Evolutionary conservation across 805 yeast genomes (phyloP).

Genomic region (Nakazawaea peltata): DNA sequence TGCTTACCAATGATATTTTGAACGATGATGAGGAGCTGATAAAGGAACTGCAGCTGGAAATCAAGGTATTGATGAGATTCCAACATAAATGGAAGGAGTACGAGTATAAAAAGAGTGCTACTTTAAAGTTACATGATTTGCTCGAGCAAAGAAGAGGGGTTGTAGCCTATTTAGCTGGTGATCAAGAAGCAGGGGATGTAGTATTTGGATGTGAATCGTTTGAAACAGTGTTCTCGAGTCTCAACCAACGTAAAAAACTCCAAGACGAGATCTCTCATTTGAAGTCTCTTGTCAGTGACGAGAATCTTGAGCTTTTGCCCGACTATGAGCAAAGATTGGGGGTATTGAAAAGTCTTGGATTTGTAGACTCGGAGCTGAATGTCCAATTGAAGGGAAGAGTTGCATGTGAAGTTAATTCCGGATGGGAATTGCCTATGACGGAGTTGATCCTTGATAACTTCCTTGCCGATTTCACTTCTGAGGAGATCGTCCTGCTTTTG

Average conservation of each 20-base stretch:
- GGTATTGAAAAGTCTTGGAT: constrained; percentile 72
- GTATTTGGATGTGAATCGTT: constrained; percentile 33
- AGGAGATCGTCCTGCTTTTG: constrained; percentile 90
- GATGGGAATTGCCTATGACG: constrained; percentile 85
- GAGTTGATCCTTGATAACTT: constrained; percentile 88
- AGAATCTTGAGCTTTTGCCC: constrained; percentile 82
- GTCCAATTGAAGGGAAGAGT: constrained; percentile 85
- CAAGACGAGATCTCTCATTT: constrained; percentile 44
- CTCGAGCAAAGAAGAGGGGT: constrained; percentile 26
- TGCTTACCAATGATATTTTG: constrained; percentile 26
- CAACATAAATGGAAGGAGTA: constrained; percentile 37
- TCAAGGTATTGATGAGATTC: constrained; percentile 25
- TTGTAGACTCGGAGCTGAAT: constrained; percentile 68
- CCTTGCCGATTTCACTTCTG: constrained; percentile 87
- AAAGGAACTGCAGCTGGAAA: constrained; percentile 25
- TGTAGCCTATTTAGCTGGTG: neutral
- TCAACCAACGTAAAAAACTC: constrained; percentile 37
- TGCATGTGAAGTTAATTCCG: constrained; percentile 86
- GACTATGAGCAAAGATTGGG: constrained; percentile 86
- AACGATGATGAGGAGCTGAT: constrained; percentile 28
- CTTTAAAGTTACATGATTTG: constrained; percentile 27
- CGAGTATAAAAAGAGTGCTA: constrained; percentile 28
- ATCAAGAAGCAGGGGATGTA: neutral
- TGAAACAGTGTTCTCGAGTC: constrained; percentile 31
- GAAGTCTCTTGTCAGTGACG: constrained; percentile 67